Evolutionary conservation across 768 basidiomycete genomes (phyloP).

Genomic region (Podaxis sp.): DNA sequence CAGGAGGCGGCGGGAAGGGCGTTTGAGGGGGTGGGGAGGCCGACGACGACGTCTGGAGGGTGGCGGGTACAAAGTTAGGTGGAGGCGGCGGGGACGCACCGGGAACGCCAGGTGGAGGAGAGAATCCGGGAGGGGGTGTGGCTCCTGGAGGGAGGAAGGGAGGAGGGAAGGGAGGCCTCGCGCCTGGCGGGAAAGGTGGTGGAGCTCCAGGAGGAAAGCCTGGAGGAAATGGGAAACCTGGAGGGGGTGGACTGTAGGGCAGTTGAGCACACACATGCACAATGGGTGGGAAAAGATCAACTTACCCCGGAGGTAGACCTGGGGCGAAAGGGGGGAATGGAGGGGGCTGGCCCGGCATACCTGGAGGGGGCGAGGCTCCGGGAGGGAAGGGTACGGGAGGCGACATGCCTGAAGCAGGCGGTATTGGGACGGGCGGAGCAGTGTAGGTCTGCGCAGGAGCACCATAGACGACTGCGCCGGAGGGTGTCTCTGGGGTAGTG

Average conservation of each 20-base stretch:
- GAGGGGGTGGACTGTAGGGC: conserved; percentile 43
- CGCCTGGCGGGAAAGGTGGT: conserved; percentile 29
- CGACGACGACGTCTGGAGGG: neutral
- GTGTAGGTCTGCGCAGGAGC: conserved; percentile 75
- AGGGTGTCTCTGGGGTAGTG: conserved; percentile 1
- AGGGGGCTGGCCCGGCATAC: conserved; percentile 43
- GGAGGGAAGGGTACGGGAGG: conserved; percentile 39
- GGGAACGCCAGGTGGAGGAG: conserved; percentile 18
- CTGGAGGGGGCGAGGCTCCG: conserved; percentile 39
- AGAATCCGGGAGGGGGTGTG: conserved; percentile 17
- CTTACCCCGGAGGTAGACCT: conserved; percentile 59
- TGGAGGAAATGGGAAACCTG: conserved; percentile 55
- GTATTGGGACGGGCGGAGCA: conserved; percentile 38
- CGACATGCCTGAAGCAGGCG: conserved; percentile 29
- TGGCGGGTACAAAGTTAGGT: conserved; percentile 21
- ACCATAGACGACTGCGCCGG: conserved; percentile 58
- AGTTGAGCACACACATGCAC: conserved; percentile 18
- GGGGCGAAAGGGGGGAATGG: conserved; percentile 58
- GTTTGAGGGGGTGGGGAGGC: neutral
- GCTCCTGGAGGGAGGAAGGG: conserved; percentile 29
- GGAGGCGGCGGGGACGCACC: conserved; percentile 20
- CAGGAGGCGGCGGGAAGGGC: neutral
- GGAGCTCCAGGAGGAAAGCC: conserved; percentile 35
- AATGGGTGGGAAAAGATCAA: conserved; percentile 20
- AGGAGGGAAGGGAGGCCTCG: conserved; percentile 29